Base-by-base conservation (phyloP, 345 rosid genomes). In the Hevea brasiliensis region DNA sequence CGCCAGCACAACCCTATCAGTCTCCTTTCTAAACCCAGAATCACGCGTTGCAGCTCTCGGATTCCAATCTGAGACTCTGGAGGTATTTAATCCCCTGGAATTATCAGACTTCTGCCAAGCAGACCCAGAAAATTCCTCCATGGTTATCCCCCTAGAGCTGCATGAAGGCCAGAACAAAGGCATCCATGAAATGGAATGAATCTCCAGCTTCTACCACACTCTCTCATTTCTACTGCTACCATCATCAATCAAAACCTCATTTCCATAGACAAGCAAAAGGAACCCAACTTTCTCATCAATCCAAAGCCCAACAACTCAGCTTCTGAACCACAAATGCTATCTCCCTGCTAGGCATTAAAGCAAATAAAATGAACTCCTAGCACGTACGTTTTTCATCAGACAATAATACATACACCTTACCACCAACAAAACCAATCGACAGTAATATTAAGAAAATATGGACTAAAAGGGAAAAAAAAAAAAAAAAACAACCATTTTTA, bases 61-160 rank as follows among this genome's bases (percentile, higher is more conserved):
- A 78, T 86, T 89, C 81, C 87, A 80, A 65, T 83, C 85, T 32
- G 90, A 85, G 73, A 88, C 84, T 70, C 81, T 85, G 51, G 90
- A 88, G 68, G 83, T 79, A 72, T 81, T 84, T 59, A 87, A 77
- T 44, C 83, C 89, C 78, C 89, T 83, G 78, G 89, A 89, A 80
- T 84, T 87, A 78, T 73, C 74, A 67, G 88, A 84, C 65, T 78
- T 80, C 64, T 82, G 84, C 85, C 91, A 85, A 77, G 85, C 80
- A 79, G 92, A 88, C 61, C 85, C 88, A 76, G 98, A 92, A 55
- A 94, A 87, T 80, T 92, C 89, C 75, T 92, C 92, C 98, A 94
- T 94, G 63, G 62, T 71, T 80, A 89, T 75, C 92, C 89, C 74
- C 89, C 81, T 70, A 82, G 68, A 73, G 55, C 77, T 68, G 84